Evolutionary conservation across 2,329 filamentous ascomycete species (phyloP), one percentile per base, ranked within the genome.

Genomic region (Teratosphaeria zuluensis): DNA sequence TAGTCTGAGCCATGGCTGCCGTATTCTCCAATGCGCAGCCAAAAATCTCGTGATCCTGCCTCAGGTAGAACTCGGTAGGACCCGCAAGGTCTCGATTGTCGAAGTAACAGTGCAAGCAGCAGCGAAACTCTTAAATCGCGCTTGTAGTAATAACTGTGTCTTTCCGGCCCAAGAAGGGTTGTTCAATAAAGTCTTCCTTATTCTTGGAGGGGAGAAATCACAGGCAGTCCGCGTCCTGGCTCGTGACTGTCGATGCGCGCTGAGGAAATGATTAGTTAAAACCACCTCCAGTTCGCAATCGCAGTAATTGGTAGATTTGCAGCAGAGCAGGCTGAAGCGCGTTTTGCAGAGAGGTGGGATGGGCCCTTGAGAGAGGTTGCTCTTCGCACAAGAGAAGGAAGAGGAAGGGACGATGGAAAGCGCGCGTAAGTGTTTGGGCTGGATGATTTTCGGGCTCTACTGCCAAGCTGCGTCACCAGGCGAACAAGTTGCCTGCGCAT

Each of bases 1-100:
- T 88, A 72, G 89, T 86, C 81, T 82, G 86, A 75, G 90, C 89
- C 91, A 96, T 96, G 84, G 86, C 91, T 91, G 84, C 86, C 73
- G 58, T 21, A n/a, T 11, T 28, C 9, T 12, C 28, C 5, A 5
- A 6, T 9, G 38, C 24, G 33, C 55, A 31, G 16, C 19, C 51
- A 52, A 52, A n/a, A 53, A n/a, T 16, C 14, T 16, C 28, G 32
- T 35, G n/a, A 24, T 53, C 52, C 32, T 53, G 28, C 19, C 48
- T 21, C 48, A 52, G 48, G 6, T 8, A 9, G 28, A 16, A 9
- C 9, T 19, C 19, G 42, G 42, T 11, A 56, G 16, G 21, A 53
- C 11, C 31, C 31, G 51, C 51, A 90, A 91, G 91, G 88, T 81
- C 21, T 24, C 19, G 53, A 19, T 55, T 31, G 24, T 19, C 24